A percentile compares a stretch with the other conserved stretches of the same genome.
phyloP scores from a whole-genome alignment of 805 yeast genomes.

The Debaryomyces maramus region DNA sequence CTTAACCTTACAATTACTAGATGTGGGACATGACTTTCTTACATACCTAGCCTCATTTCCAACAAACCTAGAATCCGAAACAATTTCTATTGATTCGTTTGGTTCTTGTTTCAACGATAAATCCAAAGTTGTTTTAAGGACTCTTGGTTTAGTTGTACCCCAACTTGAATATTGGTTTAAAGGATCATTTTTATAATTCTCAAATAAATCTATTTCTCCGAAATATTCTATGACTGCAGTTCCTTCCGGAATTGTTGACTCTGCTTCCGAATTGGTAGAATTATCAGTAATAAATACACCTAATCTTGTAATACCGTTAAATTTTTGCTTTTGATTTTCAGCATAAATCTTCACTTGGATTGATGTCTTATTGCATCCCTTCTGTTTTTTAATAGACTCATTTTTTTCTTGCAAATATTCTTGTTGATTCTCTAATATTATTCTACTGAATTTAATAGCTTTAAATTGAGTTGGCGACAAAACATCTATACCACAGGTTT shows the following conservation, averaged over 20 bases:
- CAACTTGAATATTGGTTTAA: constrained; percentile 74
- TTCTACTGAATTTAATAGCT: constrained; percentile 28
- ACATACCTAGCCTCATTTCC: constrained; percentile 78
- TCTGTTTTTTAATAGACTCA: constrained; percentile 24
- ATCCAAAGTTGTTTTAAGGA: constrained; percentile 22
- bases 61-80: constrained; percentile 72
- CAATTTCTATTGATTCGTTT: constrained; percentile 50
- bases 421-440: constrained; percentile 34
- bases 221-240: constrained; percentile 58
- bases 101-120: constrained; percentile 19
- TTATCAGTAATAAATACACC: constrained; percentile 51
- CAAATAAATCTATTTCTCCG: constrained; percentile 72
- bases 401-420: constrained; percentile 36
- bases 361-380: constrained; percentile 25
- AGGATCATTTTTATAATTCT: constrained; percentile 61
- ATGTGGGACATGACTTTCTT: constrained; percentile 61
- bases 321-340: constrained; percentile 58
- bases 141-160: constrained; percentile 61
- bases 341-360: constrained; percentile 56
- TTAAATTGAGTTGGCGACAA: constrained; percentile 28
- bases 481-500: constrained; percentile 15
- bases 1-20: constrained; percentile 69
- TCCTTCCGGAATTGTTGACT: constrained; percentile 39
- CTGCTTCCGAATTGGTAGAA: constrained; percentile 9
- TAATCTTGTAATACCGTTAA: constrained; percentile 66